These are phyloP conservation scores for Serendipita sp. DNA, from an alignment of 768 basidiomycete species.

Conservation along the genomic window DNA sequence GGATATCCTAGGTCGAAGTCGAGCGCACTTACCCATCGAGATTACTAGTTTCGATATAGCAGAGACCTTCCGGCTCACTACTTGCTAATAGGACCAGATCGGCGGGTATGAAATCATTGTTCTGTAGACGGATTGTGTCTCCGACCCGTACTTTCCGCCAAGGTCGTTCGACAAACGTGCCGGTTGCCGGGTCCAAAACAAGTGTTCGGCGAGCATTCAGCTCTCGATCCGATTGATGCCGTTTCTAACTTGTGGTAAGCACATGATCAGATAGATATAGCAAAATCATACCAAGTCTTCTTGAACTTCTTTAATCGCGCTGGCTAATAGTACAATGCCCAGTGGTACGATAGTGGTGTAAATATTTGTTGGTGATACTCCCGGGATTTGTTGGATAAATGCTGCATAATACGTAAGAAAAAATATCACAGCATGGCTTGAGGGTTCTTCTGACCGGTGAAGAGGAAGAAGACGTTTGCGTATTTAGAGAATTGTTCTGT, in stretches of 20 bases:
- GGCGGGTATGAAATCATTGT: slow-evolving; percentile 88
- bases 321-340: slow-evolving; percentile 72
- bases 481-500: slow-evolving; percentile 97
- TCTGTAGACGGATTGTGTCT: slow-evolving; percentile 80
- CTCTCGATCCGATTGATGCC: slow-evolving; percentile 86
- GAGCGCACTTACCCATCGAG: slow-evolving; percentile 62
- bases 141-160: slow-evolving; percentile 88
- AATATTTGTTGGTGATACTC: slow-evolving; percentile 85
- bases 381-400: slow-evolving; percentile 93
- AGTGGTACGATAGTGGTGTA: slow-evolving; percentile 94
- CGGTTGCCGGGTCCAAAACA: slow-evolving; percentile 41
- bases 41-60: slow-evolving; percentile 96
- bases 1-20: neutral
- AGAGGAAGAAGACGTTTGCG: slow-evolving; percentile 95
- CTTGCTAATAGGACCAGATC: slow-evolving; percentile 77
- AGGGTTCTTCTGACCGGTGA: slow-evolving; percentile 34
- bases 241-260: slow-evolving; percentile 35
- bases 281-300: slow-evolving; percentile 58
- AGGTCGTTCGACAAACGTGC: slow-evolving; percentile 52
- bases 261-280: neutral
- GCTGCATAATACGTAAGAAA: slow-evolving; percentile 22
- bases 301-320: slow-evolving; percentile 87
- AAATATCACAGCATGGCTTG: neutral
- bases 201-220: slow-evolving; percentile 73
- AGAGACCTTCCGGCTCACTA: slow-evolving; percentile 91